Percentiles rank a stretch among this genome's conserved stretches.
Evolutionary conservation across 208 protist genomes (phyloP).

Genomic region (Acanthamoeba sp.): DNA sequence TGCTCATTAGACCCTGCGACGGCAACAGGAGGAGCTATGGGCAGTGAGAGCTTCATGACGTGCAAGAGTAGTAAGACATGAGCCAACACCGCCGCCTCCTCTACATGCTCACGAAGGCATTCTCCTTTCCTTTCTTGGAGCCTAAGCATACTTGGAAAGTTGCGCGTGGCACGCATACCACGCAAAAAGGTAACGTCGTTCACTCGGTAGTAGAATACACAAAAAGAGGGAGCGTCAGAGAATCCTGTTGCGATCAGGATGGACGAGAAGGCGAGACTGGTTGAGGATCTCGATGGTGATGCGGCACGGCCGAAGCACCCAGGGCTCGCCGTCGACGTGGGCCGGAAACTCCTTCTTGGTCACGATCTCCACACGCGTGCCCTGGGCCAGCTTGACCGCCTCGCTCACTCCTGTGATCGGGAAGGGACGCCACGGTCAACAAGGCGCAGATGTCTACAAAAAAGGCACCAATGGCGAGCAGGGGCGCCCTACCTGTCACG

Average conservation of each 20-base stretch:
- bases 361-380: slow-evolving; percentile 4
- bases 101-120: too few relatives aligned
- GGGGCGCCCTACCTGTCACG: not conserved
- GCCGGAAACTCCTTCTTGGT: not conserved
- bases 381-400: slow-evolving; percentile 62
- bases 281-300: slow-evolving; percentile 32
- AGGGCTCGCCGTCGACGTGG: slow-evolving; percentile 61
- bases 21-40: too few relatives aligned
- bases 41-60: too few relatives aligned
- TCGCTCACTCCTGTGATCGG: not conserved
- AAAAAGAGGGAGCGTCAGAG: not conserved
- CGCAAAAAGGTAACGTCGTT: too few relatives aligned
- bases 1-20: too few relatives aligned
- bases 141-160: too few relatives aligned
- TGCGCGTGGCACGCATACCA: too few relatives aligned
- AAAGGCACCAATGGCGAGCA: not conserved
- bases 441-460: not conserved
- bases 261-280: slow-evolving; percentile 5
- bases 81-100: too few relatives aligned
- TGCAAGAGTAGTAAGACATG: too few relatives aligned
- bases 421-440: not conserved
- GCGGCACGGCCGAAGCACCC: not conserved
- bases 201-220: too few relatives aligned
- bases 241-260: not conserved
- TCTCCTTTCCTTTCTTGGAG: too few relatives aligned